Evolutionary conservation across 2,329 filamentous ascomycete genomes (phyloP).

Genomic region (Aspergillus melleus): DNA sequence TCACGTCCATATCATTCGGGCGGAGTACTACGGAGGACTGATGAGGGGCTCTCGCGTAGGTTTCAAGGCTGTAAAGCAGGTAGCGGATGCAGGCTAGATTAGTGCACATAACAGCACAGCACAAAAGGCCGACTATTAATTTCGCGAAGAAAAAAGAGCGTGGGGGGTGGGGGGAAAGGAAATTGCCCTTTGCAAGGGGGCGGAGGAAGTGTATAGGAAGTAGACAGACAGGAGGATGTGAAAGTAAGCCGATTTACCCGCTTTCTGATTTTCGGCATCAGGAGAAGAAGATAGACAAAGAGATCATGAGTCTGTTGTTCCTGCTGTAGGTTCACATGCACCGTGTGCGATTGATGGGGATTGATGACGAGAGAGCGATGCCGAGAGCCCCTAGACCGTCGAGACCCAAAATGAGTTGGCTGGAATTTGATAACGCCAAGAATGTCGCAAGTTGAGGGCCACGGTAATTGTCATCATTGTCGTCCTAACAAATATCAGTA

Average conservation of each 20-base stretch:
- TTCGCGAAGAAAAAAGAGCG: background rate
- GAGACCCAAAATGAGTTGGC: background rate
- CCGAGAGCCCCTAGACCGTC: background rate
- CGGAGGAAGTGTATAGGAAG: background rate
- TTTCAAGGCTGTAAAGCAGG: background rate
- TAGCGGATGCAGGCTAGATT: background rate
- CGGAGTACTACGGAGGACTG: background rate
- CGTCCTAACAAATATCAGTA: background rate
- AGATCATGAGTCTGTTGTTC: background rate
- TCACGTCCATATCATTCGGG: background rate
- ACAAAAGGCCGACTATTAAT: background rate
- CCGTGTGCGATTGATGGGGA: background rate
- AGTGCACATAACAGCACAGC: background rate
- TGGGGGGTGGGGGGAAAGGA: background rate
- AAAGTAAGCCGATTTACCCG: too few relatives aligned
- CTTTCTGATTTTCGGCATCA: background rate
- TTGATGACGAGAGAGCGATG: background rate
- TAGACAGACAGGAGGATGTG: too few relatives aligned
- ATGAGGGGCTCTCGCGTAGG: background rate
- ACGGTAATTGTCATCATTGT: too few relatives aligned
- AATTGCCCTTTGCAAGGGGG: too few relatives aligned
- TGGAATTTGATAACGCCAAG: background rate
- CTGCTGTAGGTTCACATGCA: background rate
- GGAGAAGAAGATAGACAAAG: background rate
- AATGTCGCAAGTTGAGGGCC: background rate